A percentile compares a stretch with the other conserved stretches of the same genome.
These are phyloP conservation scores for Pseudogymnoascus sp. DNA, from an alignment of 2,329 filamentous ascomycete genomes.

Conservation along the genomic window DNA sequence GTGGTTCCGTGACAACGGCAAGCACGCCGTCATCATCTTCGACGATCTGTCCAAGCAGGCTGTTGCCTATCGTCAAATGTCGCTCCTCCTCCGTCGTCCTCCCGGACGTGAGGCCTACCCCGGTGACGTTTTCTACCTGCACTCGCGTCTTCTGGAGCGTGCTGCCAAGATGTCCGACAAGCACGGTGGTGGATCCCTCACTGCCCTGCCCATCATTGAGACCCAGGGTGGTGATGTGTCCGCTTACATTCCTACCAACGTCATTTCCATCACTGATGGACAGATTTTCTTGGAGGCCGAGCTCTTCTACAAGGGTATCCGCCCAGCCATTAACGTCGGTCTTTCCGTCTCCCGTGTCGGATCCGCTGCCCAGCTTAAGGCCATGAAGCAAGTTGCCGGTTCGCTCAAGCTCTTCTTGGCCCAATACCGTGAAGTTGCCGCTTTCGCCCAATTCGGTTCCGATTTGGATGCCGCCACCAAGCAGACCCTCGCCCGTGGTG, in stretches of 20 bases:
- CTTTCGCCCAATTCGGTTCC: conserved; percentile 99
- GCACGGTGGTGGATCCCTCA: conserved; percentile 91
- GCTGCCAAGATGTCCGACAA: conserved; percentile 98
- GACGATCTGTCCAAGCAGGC: conserved; percentile 98
- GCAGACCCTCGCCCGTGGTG: conserved; percentile 96
- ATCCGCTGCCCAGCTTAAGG: conserved; percentile 98
- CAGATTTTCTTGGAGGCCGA: conserved; percentile 99
- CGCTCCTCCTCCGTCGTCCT: conserved; percentile 91
- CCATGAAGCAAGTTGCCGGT: conserved; percentile 99
- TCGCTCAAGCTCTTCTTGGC: conserved; percentile 99
- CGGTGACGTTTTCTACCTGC: conserved; percentile 98
- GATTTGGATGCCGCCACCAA: conserved; percentile 98
- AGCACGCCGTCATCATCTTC: conserved; percentile 83
- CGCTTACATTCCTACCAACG: conserved; percentile 99
- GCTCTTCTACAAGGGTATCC: conserved; percentile 99
- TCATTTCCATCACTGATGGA: conserved; percentile 99
- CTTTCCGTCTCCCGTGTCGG: conserved; percentile 99
- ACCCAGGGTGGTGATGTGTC: conserved; percentile 99
- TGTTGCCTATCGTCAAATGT: conserved; percentile 98
- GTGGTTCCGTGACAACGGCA: conserved; percentile 74
- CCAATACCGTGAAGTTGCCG: conserved; percentile 99
- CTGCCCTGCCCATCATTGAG: conserved; percentile 95
- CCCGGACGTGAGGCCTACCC: conserved; percentile 99
- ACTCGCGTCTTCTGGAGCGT: conserved; percentile 98
- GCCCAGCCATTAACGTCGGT: conserved; percentile 99